Evolutionary conservation across 2,329 filamentous ascomycete genomes (phyloP).

Genomic region (Cadophora sp.): DNA sequence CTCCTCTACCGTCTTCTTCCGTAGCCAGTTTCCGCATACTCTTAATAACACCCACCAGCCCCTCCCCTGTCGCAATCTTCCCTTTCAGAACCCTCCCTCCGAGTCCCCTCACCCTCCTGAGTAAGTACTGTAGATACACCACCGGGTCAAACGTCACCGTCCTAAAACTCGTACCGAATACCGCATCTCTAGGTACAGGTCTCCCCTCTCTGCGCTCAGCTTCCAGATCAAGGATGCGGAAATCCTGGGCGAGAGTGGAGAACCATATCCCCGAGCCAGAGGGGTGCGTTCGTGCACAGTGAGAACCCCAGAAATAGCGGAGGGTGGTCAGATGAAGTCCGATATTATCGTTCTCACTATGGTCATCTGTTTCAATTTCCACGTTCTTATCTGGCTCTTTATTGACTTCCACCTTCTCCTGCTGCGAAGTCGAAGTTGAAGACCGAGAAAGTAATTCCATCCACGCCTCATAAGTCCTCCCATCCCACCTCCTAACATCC

Average conservation of each 20-base stretch:
- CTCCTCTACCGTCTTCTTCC: not conserved
- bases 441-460: slow-evolving; percentile 36
- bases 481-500: slow-evolving; percentile 50
- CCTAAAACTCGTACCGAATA: not conserved
- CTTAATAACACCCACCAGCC: not conserved
- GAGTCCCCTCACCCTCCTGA: not conserved
- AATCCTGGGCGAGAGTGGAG: not conserved
- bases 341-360: not conserved
- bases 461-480: slow-evolving; percentile 52
- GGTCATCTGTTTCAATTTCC: not conserved
- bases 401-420: not conserved
- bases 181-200: not conserved
- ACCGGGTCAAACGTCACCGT: not conserved
- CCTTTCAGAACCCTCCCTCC: slow-evolving; percentile 37
- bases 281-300: not conserved
- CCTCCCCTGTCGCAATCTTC: not conserved
- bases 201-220: not conserved
- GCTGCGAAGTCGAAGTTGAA: not conserved
- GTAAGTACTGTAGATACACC: not conserved
- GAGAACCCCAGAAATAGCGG: not conserved
- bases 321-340: not conserved
- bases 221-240: not conserved
- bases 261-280: not conserved
- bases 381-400: too few relatives aligned
- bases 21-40: not conserved